These are phyloP conservation scores for Erigeron philadelphicus DNA, from an alignment of 140 eudicot species.

Conservation along the genomic window DNA sequence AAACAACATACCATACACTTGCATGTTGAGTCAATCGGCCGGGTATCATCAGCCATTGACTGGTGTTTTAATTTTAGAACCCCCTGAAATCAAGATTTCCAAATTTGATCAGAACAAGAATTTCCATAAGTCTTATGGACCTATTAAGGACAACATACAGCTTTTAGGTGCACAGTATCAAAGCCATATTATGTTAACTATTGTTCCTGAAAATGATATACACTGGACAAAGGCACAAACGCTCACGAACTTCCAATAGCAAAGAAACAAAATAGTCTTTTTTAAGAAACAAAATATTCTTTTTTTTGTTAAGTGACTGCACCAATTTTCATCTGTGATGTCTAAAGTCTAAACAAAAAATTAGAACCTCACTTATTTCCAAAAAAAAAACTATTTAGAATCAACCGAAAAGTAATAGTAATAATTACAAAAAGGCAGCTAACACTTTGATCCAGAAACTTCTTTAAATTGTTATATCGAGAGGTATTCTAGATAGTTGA, in stretches of 20 bases:
- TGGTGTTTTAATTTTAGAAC: constrained; percentile 73
- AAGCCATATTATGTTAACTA: not conserved
- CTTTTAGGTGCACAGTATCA: not conserved
- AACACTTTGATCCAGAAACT: not conserved
- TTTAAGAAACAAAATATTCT: too few relatives aligned
- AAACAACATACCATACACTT: constrained; percentile 71
- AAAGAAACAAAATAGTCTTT: not conserved
- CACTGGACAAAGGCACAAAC: constrained; percentile 10
- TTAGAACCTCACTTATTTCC: too few relatives aligned
- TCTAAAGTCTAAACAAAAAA: not conserved
- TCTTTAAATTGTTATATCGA: not conserved
- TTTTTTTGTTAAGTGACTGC: not conserved
- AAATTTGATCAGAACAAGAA: not conserved
- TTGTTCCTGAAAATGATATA: not conserved
- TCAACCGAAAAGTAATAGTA: not conserved
- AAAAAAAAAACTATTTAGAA: not conserved
- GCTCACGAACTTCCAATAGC: not conserved
- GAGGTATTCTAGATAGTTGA: not conserved
- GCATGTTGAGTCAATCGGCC: constrained; percentile 83
- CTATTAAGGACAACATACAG: not conserved
- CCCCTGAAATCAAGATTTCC: constrained; percentile 52
- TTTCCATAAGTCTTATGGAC: not conserved
- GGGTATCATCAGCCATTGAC: constrained; percentile 80
- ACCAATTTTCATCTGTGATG: not conserved
- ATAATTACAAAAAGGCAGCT: not conserved